Conservation (phyloP, 805 yeast genomes). For the Metschnikowia koreensis region DNA sequence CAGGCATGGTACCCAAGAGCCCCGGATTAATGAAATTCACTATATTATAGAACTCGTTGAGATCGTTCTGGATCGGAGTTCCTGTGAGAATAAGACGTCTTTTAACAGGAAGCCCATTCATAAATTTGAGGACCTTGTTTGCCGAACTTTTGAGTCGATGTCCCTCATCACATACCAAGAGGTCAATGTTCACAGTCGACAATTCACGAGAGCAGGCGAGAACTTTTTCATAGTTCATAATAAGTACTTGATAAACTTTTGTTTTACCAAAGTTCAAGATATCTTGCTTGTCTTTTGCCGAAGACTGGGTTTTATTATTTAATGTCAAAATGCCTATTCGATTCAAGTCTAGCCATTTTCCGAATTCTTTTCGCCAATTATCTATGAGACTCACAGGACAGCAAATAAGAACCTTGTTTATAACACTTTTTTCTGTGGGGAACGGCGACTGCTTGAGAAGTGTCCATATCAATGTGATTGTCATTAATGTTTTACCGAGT, state of each 20-base stretch:
- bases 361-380: constrained; percentile 87
- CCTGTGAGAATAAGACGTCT: constrained; percentile 74
- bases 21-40: constrained; percentile 86
- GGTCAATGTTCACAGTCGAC: constrained; percentile 49
- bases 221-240: constrained; percentile 86
- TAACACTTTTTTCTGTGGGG: constrained; percentile 29
- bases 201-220: constrained; percentile 53
- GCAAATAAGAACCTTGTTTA: constrained; percentile 67
- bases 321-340: constrained; percentile 66
- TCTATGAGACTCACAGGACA: constrained; percentile 88
- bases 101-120: constrained; percentile 53
- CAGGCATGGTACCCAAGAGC: constrained; percentile 58
- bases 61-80: constrained; percentile 92
- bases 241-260: constrained; percentile 74
- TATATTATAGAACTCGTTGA: constrained; percentile 76
- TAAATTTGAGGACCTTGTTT: constrained; percentile 67
- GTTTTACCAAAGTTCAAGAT: constrained; percentile 62
- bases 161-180: constrained; percentile 92
- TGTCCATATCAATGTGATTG: constrained; percentile 84
- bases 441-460: constrained; percentile 63
- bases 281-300: constrained; percentile 54
- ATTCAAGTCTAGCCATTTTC: constrained; percentile 77
- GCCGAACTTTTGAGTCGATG: constrained; percentile 78
- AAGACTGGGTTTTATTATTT: constrained; percentile 43
- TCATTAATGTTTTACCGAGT: constrained; percentile 77